phyloP scores from a whole-genome alignment of 345 rosid genomes.

The Salix exigua region DNA sequence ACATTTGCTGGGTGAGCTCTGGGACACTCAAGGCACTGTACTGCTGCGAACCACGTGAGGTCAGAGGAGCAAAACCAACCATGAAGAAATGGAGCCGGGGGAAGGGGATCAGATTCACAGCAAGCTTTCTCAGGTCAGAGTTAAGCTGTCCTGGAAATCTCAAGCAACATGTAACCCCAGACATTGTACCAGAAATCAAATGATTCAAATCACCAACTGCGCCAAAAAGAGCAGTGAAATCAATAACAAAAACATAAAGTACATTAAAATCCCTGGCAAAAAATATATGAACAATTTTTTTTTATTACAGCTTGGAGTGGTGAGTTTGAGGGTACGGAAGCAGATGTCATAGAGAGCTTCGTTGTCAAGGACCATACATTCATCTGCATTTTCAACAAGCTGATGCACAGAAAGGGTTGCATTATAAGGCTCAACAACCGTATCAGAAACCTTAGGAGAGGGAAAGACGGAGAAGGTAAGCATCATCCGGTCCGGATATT shows the following conservation, averaged over 20 bases:
- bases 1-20: slow-evolving; percentile 52
- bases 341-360: slow-evolving; percentile 68
- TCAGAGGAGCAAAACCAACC: slow-evolving; percentile 55
- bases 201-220: slow-evolving; percentile 69
- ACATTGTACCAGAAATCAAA: slow-evolving; percentile 72
- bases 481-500: slow-evolving; percentile 72
- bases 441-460: slow-evolving; percentile 71
- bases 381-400: slow-evolving; percentile 64
- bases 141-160: slow-evolving; percentile 71
- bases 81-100: slow-evolving; percentile 56
- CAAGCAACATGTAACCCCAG: slow-evolving; percentile 69
- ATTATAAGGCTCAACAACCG: slow-evolving; percentile 67
- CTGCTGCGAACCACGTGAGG: slow-evolving; percentile 52
- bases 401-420: slow-evolving; percentile 65
- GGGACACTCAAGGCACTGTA: slow-evolving; percentile 45
- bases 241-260: not conserved
- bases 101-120: slow-evolving; percentile 57
- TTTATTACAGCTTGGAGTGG: slow-evolving; percentile 55
- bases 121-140: slow-evolving; percentile 67
- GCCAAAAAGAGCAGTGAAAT: not conserved
- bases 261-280: not conserved
- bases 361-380: slow-evolving; percentile 64
- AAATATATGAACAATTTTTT: not conserved
- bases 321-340: slow-evolving; percentile 59
- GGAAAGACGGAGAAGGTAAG: slow-evolving; percentile 69